These are phyloP conservation scores for Fraxinus floribunda DNA, from an alignment of 305 asterid species.

Conservation along the genomic window DNA sequence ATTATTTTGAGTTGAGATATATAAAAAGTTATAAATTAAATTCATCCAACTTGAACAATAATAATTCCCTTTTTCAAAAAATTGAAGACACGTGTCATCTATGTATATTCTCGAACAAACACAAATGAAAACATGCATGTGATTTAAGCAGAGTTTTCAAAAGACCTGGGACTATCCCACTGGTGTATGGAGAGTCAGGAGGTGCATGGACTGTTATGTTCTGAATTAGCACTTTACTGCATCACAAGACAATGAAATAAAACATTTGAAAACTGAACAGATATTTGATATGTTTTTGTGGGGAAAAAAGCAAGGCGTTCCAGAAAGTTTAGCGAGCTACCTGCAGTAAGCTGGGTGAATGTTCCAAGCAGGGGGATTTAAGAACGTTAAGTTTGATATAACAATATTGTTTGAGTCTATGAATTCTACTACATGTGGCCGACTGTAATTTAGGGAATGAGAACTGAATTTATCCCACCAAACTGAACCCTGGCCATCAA, in stretches of 20 bases:
- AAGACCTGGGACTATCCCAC: slow-evolving; percentile 93
- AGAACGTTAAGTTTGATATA: slow-evolving; percentile 81
- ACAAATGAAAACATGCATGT: neutral
- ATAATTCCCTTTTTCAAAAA: neutral
- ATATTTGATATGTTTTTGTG: neutral
- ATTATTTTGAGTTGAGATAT: neutral
- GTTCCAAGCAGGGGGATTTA: slow-evolving; percentile 91
- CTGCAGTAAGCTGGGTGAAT: slow-evolving; percentile 91
- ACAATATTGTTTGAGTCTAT: slow-evolving; percentile 59
- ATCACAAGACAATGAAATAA: slow-evolving; percentile 18
- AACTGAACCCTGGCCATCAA: slow-evolving; percentile 88
- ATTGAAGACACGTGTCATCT: neutral
- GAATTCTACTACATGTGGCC: slow-evolving; percentile 87
- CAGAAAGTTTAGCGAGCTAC: slow-evolving; percentile 33
- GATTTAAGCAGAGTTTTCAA: neutral
- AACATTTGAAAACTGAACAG: neutral
- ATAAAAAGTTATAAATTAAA: neutral
- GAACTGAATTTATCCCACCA: slow-evolving; percentile 79
- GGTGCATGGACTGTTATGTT: slow-evolving; percentile 79
- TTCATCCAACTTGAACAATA: neutral
- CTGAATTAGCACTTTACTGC: slow-evolving; percentile 90
- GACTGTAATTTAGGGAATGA: slow-evolving; percentile 74
- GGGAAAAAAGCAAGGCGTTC: neutral
- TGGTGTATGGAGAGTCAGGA: slow-evolving; percentile 73
- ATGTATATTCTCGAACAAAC: neutral